Base-by-base conservation (phyloP, 148 eudicot genomes). In the Fagopyrum esculentum region DNA sequence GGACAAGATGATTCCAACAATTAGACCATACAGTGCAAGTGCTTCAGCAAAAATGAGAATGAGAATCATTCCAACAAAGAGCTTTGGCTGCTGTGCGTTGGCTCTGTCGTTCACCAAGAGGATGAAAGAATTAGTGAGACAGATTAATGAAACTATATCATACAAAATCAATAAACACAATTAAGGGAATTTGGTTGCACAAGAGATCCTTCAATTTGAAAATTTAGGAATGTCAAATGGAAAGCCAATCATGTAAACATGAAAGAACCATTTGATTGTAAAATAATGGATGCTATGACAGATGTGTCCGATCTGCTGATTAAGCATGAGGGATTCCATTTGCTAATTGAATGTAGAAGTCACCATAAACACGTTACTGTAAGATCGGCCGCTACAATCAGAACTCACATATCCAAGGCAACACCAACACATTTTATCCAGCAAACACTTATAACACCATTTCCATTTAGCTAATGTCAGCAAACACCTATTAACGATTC, bases 21-120 rank as follows among this genome's bases (percentile, higher is more conserved):
- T 77, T 0, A 77, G 69, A n/a, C 79, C 79, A 10, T 77, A 77
- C 54, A 77, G 79, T n/a, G 79, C 79, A 71, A 77, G 79, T 3
- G 79, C 79, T 71, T 77, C 79, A 15, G 79, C 79, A 57, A 76
- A 76, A 51, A 76, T 76, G 63, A 76, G 78, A 22, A 76, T 76
- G 48, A 76, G 73, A 69, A 76, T 77, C 79, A 77, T 77, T 45
- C 79, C 79, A 26, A 77, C 79, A 46, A 77, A 77, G 10, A 77
- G 79, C 74, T 77, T 77, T 26, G 79, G 79, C 54, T 77, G 79
- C 55, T 77, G 79, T 3, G 79, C 79, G 13, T 77, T 77, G 17
- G 79, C 79, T 56, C 79, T 77, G 79, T 45, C 9, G 71, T 60
- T 66, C 17, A 66, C 35, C 46, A 71, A 71, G 43, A 46, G 35